Conservation (phyloP, 2,329 filamentous ascomycete genomes). For the Alternaria sp. region DNA sequence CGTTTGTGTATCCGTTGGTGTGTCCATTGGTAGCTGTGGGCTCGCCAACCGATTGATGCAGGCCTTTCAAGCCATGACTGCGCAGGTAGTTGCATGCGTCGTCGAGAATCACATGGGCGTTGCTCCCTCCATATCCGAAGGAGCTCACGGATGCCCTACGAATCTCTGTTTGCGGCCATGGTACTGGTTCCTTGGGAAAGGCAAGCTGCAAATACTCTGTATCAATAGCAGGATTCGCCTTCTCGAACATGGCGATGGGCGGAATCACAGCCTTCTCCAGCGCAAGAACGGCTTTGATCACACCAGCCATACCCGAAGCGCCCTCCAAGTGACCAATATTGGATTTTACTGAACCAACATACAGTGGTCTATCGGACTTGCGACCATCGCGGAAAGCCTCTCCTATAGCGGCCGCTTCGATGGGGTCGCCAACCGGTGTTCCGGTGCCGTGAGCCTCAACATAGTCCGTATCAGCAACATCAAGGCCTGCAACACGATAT, state of each 20-base stretch:
- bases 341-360: constrained; percentile 29
- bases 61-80: neutral
- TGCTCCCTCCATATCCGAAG: constrained; percentile 25
- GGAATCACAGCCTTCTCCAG: constrained; percentile 46
- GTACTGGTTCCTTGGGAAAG: neutral
- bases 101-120: constrained; percentile 26
- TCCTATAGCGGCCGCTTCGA: constrained; percentile 16
- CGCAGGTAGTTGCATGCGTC: constrained; percentile 17
- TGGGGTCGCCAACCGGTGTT: constrained; percentile 16
- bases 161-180: neutral
- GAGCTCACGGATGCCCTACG: constrained; percentile 22
- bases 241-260: constrained; percentile 36
- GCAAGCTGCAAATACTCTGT: constrained; percentile 5
- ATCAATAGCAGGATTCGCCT: constrained; percentile 25
- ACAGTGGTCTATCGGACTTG: neutral
- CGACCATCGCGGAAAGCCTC: constrained; percentile 10
- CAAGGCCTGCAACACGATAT: constrained; percentile 10
- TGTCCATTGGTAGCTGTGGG: neutral
- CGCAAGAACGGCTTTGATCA: constrained; percentile 34
- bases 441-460: constrained; percentile 25
- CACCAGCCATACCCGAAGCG: constrained; percentile 23
- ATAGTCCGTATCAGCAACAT: constrained; percentile 13
- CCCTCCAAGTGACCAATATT: constrained; percentile 36
- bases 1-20: neutral
- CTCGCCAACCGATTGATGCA: neutral